Base-by-base conservation (phyloP, 2,329 filamentous ascomycete species). In the Ophiosphaerella korrae region DNA sequence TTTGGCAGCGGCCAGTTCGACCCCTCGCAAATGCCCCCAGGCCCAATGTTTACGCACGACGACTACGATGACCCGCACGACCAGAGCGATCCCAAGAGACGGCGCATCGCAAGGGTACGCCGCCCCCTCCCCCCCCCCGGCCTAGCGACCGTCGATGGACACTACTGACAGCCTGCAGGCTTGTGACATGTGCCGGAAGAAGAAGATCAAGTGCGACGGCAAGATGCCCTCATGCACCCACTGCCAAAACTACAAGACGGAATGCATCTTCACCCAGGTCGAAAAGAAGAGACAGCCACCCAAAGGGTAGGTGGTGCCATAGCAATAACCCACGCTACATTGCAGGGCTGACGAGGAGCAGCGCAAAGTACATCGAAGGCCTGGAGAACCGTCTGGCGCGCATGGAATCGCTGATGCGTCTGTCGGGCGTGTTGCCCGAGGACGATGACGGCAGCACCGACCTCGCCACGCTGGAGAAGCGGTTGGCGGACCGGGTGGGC, bases 201-300 rank as follows among this genome's bases (percentile, higher is more conserved):
- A 88, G 77, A 96, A 93, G 82, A 94, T 97, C 77, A 97, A 97
- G 78, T 97, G 93, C 75, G 94, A 97, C 71, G 93, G 94, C 62
- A 96, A 95, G 77, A 85, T 96, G 76, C 93, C 94, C 33, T 87
- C 92, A 53, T 99, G 94, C 76, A 92, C 90, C 7, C 94, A 97
- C 76, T 99, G 93, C 74, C 88, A 89, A 73, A 97, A 97, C 74
- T 97, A 97, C 80, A 97, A 97, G 81, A 97, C 92, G 5, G 92
- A 96, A 66, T 99, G 93, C 74, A 85, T 96, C 63, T 97, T 97
- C 71, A 97, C 94, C 0, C 92, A 96, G 72, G 92, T 97, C 33
- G 94, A 99, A 79, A 99, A 99, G 86, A 99, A 99, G 82, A 85
- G 94, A 52, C 94, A 89, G 74, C 93, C 94, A 45, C 94, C 93